phyloP scores from a whole-genome alignment of 495 filamentous ascomycete genomes.

The Podospora australis region DNA sequence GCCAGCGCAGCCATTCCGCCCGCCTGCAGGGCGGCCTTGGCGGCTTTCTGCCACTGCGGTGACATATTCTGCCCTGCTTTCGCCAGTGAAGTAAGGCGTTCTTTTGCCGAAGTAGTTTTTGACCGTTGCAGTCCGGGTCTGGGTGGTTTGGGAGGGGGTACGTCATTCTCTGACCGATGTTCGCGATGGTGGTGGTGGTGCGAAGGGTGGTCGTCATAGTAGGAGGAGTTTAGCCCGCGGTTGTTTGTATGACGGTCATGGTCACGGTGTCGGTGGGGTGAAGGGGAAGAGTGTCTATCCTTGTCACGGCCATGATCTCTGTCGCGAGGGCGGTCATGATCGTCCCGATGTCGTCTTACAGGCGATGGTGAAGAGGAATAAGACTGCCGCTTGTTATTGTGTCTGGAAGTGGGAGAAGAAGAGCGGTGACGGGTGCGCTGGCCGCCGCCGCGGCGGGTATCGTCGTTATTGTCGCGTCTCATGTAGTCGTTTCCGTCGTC shows the following conservation, averaged over 20 bases:
- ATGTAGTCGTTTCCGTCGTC: conserved; percentile 22
- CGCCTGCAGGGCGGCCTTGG: conserved; percentile 35
- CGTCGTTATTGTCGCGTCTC: conserved; percentile 1
- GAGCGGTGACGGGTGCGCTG: background rate
- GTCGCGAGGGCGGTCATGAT: background rate
- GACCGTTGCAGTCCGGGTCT: conserved; percentile 11
- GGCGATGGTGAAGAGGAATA: conserved; percentile 3
- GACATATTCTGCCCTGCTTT: conserved; percentile 4
- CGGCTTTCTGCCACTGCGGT: conserved; percentile 27
- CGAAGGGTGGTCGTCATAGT: background rate
- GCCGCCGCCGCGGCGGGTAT: background rate
- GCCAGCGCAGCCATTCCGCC: conserved; percentile 33
- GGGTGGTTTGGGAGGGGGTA: background rate
- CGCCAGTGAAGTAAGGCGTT: background rate
- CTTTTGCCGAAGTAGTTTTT: conserved; percentile 14
- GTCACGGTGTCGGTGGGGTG: conserved; percentile 1
- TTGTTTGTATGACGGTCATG: background rate
- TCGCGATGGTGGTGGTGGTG: background rate
- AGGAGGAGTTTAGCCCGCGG: background rate
- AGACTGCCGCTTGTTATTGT: conserved; percentile 3
- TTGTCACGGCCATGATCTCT: background rate
- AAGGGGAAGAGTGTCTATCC: background rate
- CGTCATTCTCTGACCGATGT: background rate
- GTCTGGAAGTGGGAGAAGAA: background rate
- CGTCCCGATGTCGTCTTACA: background rate